These are phyloP conservation scores for Colletotrichum siamense DNA, from an alignment of 2,329 filamentous ascomycete genomes.

Conservation along the genomic window DNA sequence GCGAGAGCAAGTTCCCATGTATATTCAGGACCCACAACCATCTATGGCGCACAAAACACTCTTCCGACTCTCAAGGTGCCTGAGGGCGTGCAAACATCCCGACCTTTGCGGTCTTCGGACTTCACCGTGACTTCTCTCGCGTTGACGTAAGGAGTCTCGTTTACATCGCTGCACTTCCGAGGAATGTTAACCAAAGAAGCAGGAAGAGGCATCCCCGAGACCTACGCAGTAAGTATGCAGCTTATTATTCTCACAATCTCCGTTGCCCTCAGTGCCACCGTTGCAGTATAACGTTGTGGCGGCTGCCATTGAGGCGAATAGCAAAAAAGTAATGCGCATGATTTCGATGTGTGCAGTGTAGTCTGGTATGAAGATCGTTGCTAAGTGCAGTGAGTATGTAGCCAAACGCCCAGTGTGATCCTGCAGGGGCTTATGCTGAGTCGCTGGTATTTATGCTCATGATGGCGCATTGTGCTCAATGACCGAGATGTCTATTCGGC, in stretches of 20 bases:
- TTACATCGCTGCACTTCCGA: background rate
- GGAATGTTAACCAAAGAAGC: background rate
- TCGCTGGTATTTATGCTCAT: background rate
- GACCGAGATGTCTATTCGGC: background rate
- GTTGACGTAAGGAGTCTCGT: background rate
- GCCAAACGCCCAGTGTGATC: background rate
- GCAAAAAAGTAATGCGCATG: background rate
- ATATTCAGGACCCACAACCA: background rate
- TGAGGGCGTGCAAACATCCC: background rate
- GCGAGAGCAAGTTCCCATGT: background rate
- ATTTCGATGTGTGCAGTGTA: background rate
- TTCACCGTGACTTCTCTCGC: background rate
- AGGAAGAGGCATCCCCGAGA: background rate
- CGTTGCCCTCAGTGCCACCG: background rate
- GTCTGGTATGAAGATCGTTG: background rate
- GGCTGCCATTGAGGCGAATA: background rate
- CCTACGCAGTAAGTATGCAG: background rate
- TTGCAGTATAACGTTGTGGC: background rate
- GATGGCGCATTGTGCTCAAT: background rate
- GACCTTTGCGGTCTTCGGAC: background rate
- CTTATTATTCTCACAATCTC: background rate
- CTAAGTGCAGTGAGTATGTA: background rate
- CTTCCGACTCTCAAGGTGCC: background rate
- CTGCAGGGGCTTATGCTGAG: background rate
- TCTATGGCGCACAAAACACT: background rate